Evolutionary conservation across 2,329 filamentous ascomycete genomes (phyloP).

Genomic region (Fusarium graminum): DNA sequence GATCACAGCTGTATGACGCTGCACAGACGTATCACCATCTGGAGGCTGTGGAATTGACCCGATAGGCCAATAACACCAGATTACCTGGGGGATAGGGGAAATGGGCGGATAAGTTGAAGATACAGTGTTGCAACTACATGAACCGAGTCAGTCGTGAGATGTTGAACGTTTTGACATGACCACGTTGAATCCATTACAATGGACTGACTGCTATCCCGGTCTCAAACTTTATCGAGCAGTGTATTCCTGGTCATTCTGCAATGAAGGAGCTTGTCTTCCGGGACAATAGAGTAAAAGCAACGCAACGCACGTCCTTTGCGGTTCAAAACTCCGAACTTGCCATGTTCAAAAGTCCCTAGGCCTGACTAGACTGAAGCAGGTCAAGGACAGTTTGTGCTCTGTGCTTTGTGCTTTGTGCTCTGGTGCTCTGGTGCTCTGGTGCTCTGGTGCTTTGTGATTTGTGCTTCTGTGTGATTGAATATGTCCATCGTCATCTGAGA

Average conservation of each 20-base stretch:
- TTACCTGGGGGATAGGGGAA: not conserved
- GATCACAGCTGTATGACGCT: conserved; percentile 11
- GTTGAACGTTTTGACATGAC: conserved; percentile 13
- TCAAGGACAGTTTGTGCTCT: conserved; percentile 18
- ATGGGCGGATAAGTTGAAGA: not conserved
- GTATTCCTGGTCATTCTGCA: not conserved
- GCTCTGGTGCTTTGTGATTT: conserved; percentile 13
- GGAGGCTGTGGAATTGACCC: conserved; percentile 18
- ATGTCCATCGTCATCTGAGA: conserved; percentile 38
- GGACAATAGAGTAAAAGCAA: not conserved
- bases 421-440: conserved; percentile 25
- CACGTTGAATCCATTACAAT: conserved; percentile 1
- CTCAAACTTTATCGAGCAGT: conserved; percentile 5
- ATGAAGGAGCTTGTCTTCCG: conserved; percentile 7
- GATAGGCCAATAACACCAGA: conserved; percentile 10
- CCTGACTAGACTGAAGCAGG: not conserved
- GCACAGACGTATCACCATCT: not conserved
- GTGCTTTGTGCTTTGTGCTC: conserved; percentile 13
- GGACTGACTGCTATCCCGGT: conserved; percentile 15
- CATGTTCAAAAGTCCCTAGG: not conserved
- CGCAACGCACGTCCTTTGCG: conserved; percentile 10
- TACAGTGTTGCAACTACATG: not conserved
- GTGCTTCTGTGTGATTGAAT: conserved; percentile 26
- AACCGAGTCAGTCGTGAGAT: conserved; percentile 11
- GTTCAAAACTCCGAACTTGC: conserved; percentile 17